Percentiles rank a stretch among this genome's conserved stretches.
phyloP scores from a whole-genome alignment of 2,329 filamentous ascomycete genomes.

The Fusarium acutatum region DNA sequence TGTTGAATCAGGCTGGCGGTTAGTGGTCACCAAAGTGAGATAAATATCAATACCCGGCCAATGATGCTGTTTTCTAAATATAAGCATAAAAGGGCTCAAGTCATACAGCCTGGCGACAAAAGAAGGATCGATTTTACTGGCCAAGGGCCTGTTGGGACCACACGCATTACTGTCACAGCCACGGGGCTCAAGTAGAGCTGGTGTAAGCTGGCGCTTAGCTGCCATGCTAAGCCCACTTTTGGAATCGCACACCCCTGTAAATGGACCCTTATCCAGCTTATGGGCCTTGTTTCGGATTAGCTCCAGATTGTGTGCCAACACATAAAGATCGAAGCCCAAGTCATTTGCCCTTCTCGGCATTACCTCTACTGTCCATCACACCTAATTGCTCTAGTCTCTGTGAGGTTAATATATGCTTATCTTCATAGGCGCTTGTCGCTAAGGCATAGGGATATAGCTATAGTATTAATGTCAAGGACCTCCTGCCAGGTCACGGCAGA shows the following conservation, averaged over 20 bases:
- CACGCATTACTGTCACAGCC: neutral
- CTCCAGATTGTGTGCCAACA: neutral
- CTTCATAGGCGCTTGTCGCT: too few species aligned
- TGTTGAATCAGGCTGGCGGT: neutral
- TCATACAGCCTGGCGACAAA: neutral
- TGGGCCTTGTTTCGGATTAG: neutral
- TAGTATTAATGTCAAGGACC: too few species aligned
- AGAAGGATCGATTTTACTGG: neutral
- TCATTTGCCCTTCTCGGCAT: too few species aligned
- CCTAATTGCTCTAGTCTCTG: too few species aligned
- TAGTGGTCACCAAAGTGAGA: neutral
- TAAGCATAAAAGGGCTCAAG: neutral
- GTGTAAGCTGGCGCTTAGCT: too few species aligned
- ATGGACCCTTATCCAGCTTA: accelerated
- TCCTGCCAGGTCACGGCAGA: too few species aligned
- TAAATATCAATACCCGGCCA: neutral
- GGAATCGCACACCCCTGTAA: neutral
- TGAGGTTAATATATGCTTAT: too few species aligned
- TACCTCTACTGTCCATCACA: too few species aligned
- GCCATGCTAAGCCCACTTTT: neutral
- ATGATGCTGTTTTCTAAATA: neutral
- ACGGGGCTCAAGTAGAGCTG: neutral
- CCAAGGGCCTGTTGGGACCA: neutral
- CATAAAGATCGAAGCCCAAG: too few species aligned
- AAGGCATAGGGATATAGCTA: too few species aligned